A percentile compares a stretch with the other conserved stretches of the same genome.
Conservation (phyloP, 768 basidiomycete species). For the Psilocybe cyanescens region DNA sequence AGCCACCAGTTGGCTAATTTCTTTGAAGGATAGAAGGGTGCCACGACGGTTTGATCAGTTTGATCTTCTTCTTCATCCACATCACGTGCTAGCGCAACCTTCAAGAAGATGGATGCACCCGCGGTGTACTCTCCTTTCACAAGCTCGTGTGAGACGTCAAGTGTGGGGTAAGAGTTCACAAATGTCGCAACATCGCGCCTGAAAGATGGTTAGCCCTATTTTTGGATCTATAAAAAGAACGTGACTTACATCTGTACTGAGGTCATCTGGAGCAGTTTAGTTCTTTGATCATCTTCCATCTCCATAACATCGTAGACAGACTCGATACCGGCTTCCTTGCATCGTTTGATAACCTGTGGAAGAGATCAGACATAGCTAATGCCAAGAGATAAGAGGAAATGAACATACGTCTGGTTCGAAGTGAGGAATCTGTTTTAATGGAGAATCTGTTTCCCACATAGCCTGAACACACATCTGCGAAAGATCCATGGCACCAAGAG, state of each 20-base stretch:
- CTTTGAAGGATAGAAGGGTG: constrained; percentile 88
- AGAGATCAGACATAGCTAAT: neutral
- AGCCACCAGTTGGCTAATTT: constrained; percentile 99
- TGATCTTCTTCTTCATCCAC: constrained; percentile 78
- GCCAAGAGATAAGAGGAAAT: neutral
- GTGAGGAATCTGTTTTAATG: constrained; percentile 94
- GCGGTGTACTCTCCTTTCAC: constrained; percentile 87
- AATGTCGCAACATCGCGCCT: constrained; percentile 96
- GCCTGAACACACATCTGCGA: constrained; percentile 99
- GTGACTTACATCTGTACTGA: constrained; percentile 82
- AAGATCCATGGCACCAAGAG: constrained; percentile 95
- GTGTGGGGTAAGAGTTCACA: constrained; percentile 96
- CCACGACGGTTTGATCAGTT: constrained; percentile 84
- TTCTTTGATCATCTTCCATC: constrained; percentile 92
- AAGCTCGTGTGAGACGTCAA: constrained; percentile 89
- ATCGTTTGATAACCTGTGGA: constrained; percentile 75
- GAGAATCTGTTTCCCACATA: constrained; percentile 97
- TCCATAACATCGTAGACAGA: constrained; percentile 99
- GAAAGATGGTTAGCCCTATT: constrained; percentile 19
- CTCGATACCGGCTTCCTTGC: constrained; percentile 80
- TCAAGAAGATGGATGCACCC: constrained; percentile 79
- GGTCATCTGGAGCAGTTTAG: constrained; percentile 82
- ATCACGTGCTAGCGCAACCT: constrained; percentile 81
- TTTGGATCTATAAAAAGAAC: neutral
- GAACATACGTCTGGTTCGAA: constrained; percentile 82